Conservation (phyloP, 768 basidiomycete species). For the Lactarius vividus region DNA sequence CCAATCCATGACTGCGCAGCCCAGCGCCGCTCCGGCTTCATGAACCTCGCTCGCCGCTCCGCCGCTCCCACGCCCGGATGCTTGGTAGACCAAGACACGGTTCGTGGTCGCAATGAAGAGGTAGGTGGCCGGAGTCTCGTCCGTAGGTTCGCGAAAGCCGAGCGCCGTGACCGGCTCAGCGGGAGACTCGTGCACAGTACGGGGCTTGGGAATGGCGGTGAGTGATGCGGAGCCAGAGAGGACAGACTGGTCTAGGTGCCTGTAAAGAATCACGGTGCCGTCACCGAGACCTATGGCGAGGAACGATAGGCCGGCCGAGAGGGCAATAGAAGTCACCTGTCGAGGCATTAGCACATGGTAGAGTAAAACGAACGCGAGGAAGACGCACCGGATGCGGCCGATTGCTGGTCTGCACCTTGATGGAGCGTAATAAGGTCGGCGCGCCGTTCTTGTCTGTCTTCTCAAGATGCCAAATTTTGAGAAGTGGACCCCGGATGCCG, state of each 20-base stretch:
- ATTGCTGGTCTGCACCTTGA: constrained; percentile 71
- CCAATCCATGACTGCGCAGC: constrained; percentile 83
- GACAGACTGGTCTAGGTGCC: constrained; percentile 88
- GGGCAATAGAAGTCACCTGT: constrained; percentile 59
- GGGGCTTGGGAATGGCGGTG: constrained; percentile 80
- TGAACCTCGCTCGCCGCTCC: constrained; percentile 70
- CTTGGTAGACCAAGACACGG: constrained; percentile 72
- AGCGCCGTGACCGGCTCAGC: constrained; percentile 91
- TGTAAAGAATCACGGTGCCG: constrained; percentile 87
- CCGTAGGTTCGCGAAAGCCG: constrained; percentile 70
- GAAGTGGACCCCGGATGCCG: constrained; percentile 56
- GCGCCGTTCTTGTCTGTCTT: constrained; percentile 61
- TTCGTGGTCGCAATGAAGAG: constrained; percentile 90
- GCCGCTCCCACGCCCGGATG: constrained; percentile 67
- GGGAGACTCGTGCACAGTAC: constrained; percentile 77
- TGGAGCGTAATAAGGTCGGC: constrained; percentile 67
- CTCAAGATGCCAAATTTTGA: constrained; percentile 89
- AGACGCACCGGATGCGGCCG: constrained; percentile 70
- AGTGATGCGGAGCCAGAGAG: constrained; percentile 61
- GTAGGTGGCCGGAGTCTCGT: constrained; percentile 41
- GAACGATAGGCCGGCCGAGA: constrained; percentile 75
- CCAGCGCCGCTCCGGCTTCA: constrained; percentile 80
- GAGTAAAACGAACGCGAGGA: not conserved
- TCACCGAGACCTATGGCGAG: constrained; percentile 94
- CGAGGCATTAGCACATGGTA: constrained; percentile 31